Percentiles rank a stretch among this genome's conserved stretches.
Conservation (phyloP, 2,329 filamentous ascomycete genomes). For the Xylaria sp. region DNA sequence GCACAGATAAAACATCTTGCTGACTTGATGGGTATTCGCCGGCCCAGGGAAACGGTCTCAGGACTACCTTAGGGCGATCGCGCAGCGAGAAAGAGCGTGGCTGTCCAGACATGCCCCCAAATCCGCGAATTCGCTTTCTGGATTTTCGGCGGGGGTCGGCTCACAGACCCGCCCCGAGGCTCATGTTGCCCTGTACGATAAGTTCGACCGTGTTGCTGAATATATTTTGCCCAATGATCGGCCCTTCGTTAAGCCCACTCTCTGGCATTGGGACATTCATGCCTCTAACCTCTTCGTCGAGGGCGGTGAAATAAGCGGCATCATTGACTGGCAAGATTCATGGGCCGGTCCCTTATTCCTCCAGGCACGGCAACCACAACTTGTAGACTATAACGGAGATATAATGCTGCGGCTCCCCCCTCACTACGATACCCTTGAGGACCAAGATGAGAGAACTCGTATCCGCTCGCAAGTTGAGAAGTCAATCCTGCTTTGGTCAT, state of each 20-base stretch:
- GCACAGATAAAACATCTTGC: too few relatives aligned
- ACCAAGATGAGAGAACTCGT: neutral
- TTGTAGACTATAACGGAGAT: slow-evolving; percentile 4
- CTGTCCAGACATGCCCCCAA: too few relatives aligned
- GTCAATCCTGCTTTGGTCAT: too few relatives aligned
- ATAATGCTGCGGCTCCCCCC: neutral
- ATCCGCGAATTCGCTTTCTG: too few relatives aligned
- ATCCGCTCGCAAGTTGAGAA: slow-evolving; percentile 2
- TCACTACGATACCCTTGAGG: slow-evolving; percentile 1
- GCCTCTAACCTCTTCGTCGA: slow-evolving; percentile 6
- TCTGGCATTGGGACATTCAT: slow-evolving; percentile 8
- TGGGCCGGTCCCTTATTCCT: slow-evolving; percentile 9
- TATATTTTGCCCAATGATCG: neutral
- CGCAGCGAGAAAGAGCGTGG: too few relatives aligned
- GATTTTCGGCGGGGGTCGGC: too few relatives aligned
- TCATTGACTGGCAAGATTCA: slow-evolving; percentile 7
- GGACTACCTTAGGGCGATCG: too few relatives aligned
- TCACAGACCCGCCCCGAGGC: too few relatives aligned
- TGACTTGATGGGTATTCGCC: too few relatives aligned
- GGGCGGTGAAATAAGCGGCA: neutral
- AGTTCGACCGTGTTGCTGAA: slow-evolving; percentile 7
- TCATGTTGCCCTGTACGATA: too few relatives aligned
- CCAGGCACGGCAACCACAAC: slow-evolving; percentile 3
- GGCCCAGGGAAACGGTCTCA: too few relatives aligned
- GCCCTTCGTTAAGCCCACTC: too few relatives aligned